Base-by-base conservation (phyloP, 164 flowering plant genomes). In the Kingdonia uniflora region DNA sequence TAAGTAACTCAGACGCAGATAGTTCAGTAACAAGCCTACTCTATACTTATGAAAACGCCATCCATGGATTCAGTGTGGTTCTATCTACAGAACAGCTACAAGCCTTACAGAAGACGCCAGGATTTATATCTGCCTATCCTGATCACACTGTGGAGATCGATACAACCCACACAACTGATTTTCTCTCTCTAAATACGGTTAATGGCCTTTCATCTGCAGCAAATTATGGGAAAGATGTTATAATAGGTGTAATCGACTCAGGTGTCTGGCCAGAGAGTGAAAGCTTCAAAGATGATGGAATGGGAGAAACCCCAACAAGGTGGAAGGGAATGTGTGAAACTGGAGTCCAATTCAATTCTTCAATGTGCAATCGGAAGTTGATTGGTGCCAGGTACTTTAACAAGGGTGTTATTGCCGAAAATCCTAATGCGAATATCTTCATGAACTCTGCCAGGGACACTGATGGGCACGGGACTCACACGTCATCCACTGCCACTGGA, bases 181-280 rank as follows among this genome's bases (percentile, higher is more conserved):
- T 81, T 29, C 71, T 83, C 11, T 79, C 79, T 37, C 73, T 83
- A 4, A 74, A 54, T 14, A 11, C 67, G 5, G 51, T 42, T 8
- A 15, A 53, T 2, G 87, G 81, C 0, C 58, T 57, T 1, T 76
- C 78, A 81, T 71, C 79, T 0, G 58, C n/a, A 3, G 66, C 87
- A 0, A 53, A 68, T 14, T 72, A 49, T 26, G 90, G 80, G n/a
- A 33, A 64, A 37, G 79, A 68, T 53, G 69, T 80, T 37, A 75
- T 78, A 19, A 67, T 83, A 13, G 90, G 90, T 4, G 14, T 83
- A 21, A 56, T 83, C 1, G 90, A 83, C 54, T 66, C 78, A 2
- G 84, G 90, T 2, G 37, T 83, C 11, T 80, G 90, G 87, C 90
- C 90, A 1, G 86, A 80, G 65, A 80, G 82, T 20, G 40, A 52